Conservation (phyloP, 1,139 yeast genomes). For the Scheffersomyces titani region DNA sequence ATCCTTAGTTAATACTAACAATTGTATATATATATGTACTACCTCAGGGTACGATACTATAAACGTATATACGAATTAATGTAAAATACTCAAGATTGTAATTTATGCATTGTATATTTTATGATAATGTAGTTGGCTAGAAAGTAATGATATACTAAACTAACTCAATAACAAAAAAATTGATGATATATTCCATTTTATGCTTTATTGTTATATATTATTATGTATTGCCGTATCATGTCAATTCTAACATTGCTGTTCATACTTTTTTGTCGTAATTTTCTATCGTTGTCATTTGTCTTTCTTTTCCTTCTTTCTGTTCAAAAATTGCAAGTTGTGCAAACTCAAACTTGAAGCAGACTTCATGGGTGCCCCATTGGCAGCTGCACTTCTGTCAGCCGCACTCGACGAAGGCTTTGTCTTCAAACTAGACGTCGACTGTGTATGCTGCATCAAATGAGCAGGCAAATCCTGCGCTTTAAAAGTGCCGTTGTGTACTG, state of each 20-base stretch:
- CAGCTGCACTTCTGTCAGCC: constrained; percentile 29
- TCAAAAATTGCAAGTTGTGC: constrained; percentile 16
- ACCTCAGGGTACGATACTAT: too few relatives aligned
- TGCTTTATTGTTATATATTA: neutral
- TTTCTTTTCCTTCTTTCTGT: constrained; percentile 12
- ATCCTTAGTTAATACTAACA: too few relatives aligned
- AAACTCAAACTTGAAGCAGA: constrained; percentile 13
- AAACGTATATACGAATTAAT: too few relatives aligned
- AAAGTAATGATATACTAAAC: too few relatives aligned
- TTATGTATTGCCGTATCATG: neutral
- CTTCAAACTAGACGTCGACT: constrained; percentile 7
- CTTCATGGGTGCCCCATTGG: constrained; percentile 16
- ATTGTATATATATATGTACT: too few relatives aligned
- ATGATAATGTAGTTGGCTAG: too few relatives aligned
- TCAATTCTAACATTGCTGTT: neutral
- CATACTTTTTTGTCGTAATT: neutral
- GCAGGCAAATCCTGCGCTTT: constrained; percentile 9
- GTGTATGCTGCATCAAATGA: constrained; percentile 2
- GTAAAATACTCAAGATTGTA: too few relatives aligned
- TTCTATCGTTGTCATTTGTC: neutral
- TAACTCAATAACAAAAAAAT: too few relatives aligned
- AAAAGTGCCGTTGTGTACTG: constrained; percentile 2
- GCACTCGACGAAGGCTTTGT: constrained; percentile 35
- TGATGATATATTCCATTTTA: neutral
- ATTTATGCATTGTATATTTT: too few relatives aligned